Evolutionary conservation across 345 rosid genomes (phyloP), one percentile per base, ranked within the genome.

Genomic region (Citrus maxima): DNA sequence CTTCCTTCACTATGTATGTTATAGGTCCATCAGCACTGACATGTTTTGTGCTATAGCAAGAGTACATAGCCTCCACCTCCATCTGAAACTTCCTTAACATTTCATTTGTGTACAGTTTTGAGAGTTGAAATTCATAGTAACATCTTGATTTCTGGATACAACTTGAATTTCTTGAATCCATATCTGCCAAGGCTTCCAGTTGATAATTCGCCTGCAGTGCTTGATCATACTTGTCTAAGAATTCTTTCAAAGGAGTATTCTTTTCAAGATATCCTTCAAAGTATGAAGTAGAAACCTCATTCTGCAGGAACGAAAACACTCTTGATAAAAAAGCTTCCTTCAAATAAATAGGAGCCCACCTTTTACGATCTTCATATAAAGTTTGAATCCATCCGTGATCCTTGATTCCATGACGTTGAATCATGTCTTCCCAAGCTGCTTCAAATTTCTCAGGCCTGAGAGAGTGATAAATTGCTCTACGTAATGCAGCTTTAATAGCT

Each of bases 51-150:
- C 83, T 74, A 74, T 79, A 78, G 77, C 92, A 86, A 10, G 80
- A 82, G 74, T 75, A 82, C 90, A 85, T 86, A 64, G 85, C 89
- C 51, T 85, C 87, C 80, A 88, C 84, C 82, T 90, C 91, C 40
- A 38, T 77, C 73, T 72, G 76, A 51, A 88, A 89, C 72, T 81
- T 79, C 84, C 82, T 85, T 7, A 85, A 42, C 25, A 89, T 86
- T 40, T 80, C 82, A 19, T 88, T 88, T 25, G 94, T 86, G 80
- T 90, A 88, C 75, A 87, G 10, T 76, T 89, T 87, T 46, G 90
- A 80, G 74, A 88, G 85, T 72, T 89, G 92, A 81, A 79, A 66
- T 75, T 82, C 91, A 63, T 76, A 89, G 76, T 75, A 79, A 54
- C 89, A 82, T 27, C 87, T 79, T 21, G 90, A 69, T 58, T 89